These are phyloP conservation scores for Nitzschia palea DNA, from an alignment of 108 stramenopile genomes.

Conservation along the genomic window DNA sequence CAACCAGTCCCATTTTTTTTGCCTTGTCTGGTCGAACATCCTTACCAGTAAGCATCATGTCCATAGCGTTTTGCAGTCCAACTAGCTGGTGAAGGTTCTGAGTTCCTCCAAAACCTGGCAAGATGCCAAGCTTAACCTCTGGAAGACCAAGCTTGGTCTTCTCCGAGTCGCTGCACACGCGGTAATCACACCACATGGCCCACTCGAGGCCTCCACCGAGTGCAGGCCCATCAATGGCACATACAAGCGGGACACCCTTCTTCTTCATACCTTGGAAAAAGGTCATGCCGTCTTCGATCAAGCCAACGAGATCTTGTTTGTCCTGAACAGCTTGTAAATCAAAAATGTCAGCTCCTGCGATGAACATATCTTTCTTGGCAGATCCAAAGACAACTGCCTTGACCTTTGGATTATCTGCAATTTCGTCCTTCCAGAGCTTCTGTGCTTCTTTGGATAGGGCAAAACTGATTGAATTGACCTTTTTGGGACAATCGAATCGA, in stretches of 20 bases:
- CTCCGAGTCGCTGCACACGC: slow-evolving; percentile 87
- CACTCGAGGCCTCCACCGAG: slow-evolving; percentile 99
- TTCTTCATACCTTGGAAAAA: slow-evolving; percentile 79
- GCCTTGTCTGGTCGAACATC: slow-evolving; percentile 95
- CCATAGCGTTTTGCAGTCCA: slow-evolving; percentile 92
- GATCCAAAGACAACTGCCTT: slow-evolving; percentile 96
- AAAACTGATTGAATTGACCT: slow-evolving; percentile 94
- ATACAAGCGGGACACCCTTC: slow-evolving; percentile 89
- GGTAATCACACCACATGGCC: slow-evolving; percentile 99
- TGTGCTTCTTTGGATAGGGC: slow-evolving; percentile 85
- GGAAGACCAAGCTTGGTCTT: slow-evolving; percentile 97
- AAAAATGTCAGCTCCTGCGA: slow-evolving; percentile 99
- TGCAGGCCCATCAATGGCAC: slow-evolving; percentile 95
- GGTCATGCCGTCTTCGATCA: slow-evolving; percentile 81
- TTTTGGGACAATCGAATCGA: slow-evolving; percentile 91
- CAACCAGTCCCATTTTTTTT: slow-evolving; percentile 97
- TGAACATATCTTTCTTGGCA: slow-evolving; percentile 95
- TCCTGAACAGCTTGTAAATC: slow-evolving; percentile 83
- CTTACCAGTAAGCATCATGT: slow-evolving; percentile 97
- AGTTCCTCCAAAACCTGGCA: slow-evolving; percentile 98
- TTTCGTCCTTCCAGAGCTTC: slow-evolving; percentile 75
- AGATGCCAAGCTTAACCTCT: slow-evolving; percentile 96
- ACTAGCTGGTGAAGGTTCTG: slow-evolving; percentile 93
- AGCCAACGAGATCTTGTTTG: slow-evolving; percentile 71
- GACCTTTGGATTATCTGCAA: slow-evolving; percentile 60